Percentiles rank a stretch among this genome's conserved stretches.
These are phyloP conservation scores for Penicillium sp. DNA, from an alignment of 2,329 filamentous ascomycete genomes.

Conservation along the genomic window DNA sequence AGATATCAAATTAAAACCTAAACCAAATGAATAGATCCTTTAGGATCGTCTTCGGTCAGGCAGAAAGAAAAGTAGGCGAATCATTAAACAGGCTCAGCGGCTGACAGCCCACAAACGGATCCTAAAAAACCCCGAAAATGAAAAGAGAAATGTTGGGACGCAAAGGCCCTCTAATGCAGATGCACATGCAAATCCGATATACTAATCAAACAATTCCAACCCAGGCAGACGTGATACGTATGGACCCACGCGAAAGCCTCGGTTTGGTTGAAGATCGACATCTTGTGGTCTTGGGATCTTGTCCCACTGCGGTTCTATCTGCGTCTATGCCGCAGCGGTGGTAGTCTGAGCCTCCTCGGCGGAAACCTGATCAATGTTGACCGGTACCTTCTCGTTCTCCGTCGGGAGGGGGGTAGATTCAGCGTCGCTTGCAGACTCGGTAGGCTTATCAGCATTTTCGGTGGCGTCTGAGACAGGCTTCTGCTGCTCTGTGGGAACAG, in stretches of 20 bases:
- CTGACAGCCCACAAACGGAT: background rate
- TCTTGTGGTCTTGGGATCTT: background rate
- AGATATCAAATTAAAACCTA: background rate
- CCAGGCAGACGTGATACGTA: conserved; percentile 6
- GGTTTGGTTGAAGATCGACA: conserved; percentile 9
- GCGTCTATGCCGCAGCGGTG: conserved; percentile 12
- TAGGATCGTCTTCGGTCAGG: background rate
- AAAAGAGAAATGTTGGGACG: background rate
- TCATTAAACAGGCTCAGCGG: background rate
- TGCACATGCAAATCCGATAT: conserved; percentile 2
- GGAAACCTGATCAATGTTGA: conserved; percentile 5
- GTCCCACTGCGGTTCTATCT: conserved; percentile 1
- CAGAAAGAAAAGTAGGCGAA: background rate
- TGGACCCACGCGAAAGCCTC: background rate
- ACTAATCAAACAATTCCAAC: background rate
- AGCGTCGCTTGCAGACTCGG: background rate
- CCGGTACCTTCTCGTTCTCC: conserved; percentile 4
- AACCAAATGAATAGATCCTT: background rate
- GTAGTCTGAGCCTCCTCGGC: conserved; percentile 12
- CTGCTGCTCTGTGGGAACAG: conserved; percentile 17
- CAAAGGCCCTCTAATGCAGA: background rate
- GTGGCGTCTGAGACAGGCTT: background rate
- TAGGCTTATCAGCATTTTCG: background rate
- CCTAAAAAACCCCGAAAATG: background rate
- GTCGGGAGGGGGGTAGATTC: background rate